Conservation (phyloP, 768 basidiomycete genomes). For the Rhodotorula kratochvilovae region DNA sequence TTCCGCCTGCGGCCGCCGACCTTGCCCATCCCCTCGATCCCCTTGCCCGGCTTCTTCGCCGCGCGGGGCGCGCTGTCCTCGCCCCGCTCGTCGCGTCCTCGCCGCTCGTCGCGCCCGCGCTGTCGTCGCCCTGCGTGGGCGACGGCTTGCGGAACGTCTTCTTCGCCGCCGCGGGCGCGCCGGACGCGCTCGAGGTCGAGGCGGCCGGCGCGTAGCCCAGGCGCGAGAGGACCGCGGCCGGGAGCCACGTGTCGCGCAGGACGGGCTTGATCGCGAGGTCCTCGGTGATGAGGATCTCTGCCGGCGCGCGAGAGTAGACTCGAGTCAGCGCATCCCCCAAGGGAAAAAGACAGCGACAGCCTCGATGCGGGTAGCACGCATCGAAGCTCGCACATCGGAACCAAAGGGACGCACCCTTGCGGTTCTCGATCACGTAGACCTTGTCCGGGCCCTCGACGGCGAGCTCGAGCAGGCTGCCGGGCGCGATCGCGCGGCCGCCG, state of each 20-base stretch:
- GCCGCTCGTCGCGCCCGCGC: slow-evolving; percentile 5
- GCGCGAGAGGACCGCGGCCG: neutral
- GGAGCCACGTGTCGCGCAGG: slow-evolving; percentile 33
- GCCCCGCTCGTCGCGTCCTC: slow-evolving; percentile 4
- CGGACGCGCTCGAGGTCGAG: neutral
- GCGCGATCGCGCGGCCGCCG: slow-evolving; percentile 51
- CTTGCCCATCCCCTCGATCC: slow-evolving; percentile 30
- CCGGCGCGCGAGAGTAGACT: neutral
- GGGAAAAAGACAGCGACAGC: neutral
- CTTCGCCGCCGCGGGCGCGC: neutral
- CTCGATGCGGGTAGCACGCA: neutral
- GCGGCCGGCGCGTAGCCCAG: neutral
- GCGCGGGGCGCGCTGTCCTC: neutral
- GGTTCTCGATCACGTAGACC: slow-evolving; percentile 56
- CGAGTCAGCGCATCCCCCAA: no score
- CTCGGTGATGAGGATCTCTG: slow-evolving; percentile 30
- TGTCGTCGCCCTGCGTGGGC: neutral
- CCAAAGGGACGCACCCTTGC: slow-evolving; percentile 27
- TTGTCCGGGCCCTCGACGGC: slow-evolving; percentile 49
- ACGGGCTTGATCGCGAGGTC: slow-evolving; percentile 23
- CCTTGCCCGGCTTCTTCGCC: slow-evolving; percentile 5
- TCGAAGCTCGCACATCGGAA: neutral
- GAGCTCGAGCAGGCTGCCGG: neutral
- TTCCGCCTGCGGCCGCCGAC: slow-evolving; percentile 30
- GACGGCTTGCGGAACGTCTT: slow-evolving; percentile 9